These are phyloP conservation scores for Xylariaceae sp. DNA, from an alignment of 2,329 filamentous ascomycete genomes.

Conservation along the genomic window DNA sequence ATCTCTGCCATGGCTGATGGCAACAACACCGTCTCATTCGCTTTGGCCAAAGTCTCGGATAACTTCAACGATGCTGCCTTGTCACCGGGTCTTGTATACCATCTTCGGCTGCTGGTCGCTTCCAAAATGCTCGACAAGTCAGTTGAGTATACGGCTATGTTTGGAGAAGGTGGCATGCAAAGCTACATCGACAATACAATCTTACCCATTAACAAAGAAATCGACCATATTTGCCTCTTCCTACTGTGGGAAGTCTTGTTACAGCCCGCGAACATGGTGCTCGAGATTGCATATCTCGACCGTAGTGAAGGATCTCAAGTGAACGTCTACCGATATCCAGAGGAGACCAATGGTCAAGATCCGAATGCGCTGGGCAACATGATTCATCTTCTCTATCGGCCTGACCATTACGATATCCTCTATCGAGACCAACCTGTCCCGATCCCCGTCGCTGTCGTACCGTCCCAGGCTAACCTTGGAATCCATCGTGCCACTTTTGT, in stretches of 20 bases:
- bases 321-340: conserved; percentile 64
- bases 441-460: conserved; percentile 27
- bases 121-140: conserved; percentile 77
- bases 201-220: conserved; percentile 74
- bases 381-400: conserved; percentile 62
- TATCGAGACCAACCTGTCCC: conserved; percentile 51
- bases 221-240: conserved; percentile 83
- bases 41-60: conserved; percentile 57
- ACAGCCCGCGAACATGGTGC: conserved; percentile 69
- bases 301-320: conserved; percentile 74
- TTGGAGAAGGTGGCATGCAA: conserved; percentile 53
- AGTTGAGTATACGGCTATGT: conserved; percentile 67
- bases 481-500: conserved; percentile 49
- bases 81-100: conserved; percentile 78
- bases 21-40: conserved; percentile 48
- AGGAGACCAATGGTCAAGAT: conserved; percentile 47
- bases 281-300: conserved; percentile 90
- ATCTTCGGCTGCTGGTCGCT: conserved; percentile 75
- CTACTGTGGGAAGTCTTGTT: conserved; percentile 76
- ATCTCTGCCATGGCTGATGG: conserved; percentile 56
- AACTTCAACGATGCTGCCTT: conserved; percentile 72
- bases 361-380: conserved; percentile 43
- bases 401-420: conserved; percentile 88
- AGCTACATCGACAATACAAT: conserved; percentile 65
- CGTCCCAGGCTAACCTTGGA: conserved; percentile 38